Percentiles rank a stretch among this genome's conserved stretches.
Conservation (phyloP, 108 stramenopile species). For the Nitzschia sp. region DNA sequence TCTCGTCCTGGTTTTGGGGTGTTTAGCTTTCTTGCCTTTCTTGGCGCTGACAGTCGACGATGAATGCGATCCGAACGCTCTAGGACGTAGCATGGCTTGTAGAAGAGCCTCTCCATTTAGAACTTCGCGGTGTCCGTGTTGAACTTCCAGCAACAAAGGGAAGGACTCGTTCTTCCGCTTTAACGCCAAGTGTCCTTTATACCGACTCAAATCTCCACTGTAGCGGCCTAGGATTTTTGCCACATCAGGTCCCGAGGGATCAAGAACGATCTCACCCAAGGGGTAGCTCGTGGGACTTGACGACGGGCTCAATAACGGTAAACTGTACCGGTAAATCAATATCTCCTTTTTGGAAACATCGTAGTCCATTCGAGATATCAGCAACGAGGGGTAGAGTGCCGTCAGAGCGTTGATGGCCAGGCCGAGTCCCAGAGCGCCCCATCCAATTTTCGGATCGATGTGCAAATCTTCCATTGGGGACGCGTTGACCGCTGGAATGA, state of each 20-base stretch:
- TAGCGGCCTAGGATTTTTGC: conserved; percentile 23
- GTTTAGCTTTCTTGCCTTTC: neutral
- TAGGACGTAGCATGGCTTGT: conserved; percentile 1
- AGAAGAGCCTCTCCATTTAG: conserved; percentile 3
- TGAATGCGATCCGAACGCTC: too few species aligned
- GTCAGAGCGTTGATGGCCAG: conserved; percentile 21
- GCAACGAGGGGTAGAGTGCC: conserved; percentile 18
- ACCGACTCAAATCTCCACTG: conserved; percentile 8
- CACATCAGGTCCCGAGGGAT: conserved; percentile 14
- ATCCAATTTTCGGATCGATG: conserved; percentile 30
- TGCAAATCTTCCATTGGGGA: conserved; percentile 23
- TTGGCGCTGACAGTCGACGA: neutral
- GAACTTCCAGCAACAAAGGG: conserved; percentile 27
- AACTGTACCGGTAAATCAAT: conserved; percentile 18
- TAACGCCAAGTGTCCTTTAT: conserved; percentile 24
- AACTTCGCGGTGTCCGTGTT: conserved; percentile 5
- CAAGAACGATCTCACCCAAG: conserved; percentile 23
- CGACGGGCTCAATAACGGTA: conserved; percentile 23
- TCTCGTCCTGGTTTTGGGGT: neutral
- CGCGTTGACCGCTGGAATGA: conserved; percentile 34
- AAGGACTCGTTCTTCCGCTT: neutral
- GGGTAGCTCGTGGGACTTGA: neutral
- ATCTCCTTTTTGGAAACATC: neutral
- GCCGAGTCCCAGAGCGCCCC: conserved; percentile 11
- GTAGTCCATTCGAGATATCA: conserved; percentile 21